Percentiles rank a stretch among this genome's conserved stretches.
phyloP scores from a whole-genome alignment of 352 stramenopile genomes.

The Phytophthora nicotianae region DNA sequence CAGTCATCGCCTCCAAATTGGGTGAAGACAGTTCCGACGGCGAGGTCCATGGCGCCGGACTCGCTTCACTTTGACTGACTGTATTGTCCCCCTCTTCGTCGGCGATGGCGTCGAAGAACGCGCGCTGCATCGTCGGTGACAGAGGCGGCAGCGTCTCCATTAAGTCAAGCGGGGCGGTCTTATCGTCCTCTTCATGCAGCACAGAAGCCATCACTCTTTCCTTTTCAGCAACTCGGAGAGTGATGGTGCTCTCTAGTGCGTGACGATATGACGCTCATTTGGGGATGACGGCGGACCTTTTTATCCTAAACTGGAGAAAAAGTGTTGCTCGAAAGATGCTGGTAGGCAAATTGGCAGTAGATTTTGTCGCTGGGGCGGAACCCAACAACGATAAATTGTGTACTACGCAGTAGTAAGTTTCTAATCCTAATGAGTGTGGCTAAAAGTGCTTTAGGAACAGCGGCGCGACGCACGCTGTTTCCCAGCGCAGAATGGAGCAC shows the following conservation, averaged over 20 bases:
- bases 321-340: background rate
- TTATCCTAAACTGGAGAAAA: background rate
- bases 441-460: conserved; percentile 54
- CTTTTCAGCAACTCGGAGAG: background rate
- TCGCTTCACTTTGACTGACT: conserved; percentile 14
- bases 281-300: conserved; percentile 17
- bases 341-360: background rate
- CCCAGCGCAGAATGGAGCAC: conserved; percentile 68
- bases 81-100: conserved; percentile 18
- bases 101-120: conserved; percentile 24
- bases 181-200: conserved; percentile 7
- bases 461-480: conserved; percentile 52
- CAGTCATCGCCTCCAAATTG: conserved; percentile 17
- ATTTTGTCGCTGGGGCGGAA: conserved; percentile 10
- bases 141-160: conserved; percentile 22
- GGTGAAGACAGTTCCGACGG: conserved; percentile 16
- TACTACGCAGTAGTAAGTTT: conserved; percentile 31
- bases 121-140: conserved; percentile 30
- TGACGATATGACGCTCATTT: conserved; percentile 18
- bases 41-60: conserved; percentile 6
- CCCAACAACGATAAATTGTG: conserved; percentile 24
- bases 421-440: conserved; percentile 19
- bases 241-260: conserved; percentile 5
- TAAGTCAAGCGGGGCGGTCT: conserved; percentile 7
- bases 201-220: conserved; percentile 12